A percentile compares a stretch with the other conserved stretches of the same genome.
Evolutionary conservation across 805 yeast genomes (phyloP).

Genomic region (Metschnikowia sp.): DNA sequence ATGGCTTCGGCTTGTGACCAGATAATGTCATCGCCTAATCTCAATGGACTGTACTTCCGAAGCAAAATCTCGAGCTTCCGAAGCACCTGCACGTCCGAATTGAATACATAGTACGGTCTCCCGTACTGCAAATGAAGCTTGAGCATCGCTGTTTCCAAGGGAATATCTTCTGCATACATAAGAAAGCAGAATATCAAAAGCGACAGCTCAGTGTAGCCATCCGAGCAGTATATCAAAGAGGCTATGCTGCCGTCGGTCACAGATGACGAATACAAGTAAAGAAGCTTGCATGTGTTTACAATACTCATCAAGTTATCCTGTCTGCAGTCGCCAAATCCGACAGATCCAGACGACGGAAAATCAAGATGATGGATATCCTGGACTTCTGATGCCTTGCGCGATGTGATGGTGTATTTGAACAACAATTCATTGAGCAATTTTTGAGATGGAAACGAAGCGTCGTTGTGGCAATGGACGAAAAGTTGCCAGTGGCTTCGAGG

Average conservation of each 20-base stretch:
- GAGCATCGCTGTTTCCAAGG: constrained; percentile 62
- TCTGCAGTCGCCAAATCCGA: constrained; percentile 69
- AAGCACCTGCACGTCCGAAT: constrained; percentile 66
- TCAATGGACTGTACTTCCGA: constrained; percentile 55
- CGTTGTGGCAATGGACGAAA: constrained; percentile 58
- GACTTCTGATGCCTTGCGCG: constrained; percentile 20
- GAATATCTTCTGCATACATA: constrained; percentile 61
- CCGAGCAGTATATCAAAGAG: constrained; percentile 70
- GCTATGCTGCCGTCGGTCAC: constrained; percentile 33
- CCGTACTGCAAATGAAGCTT: constrained; percentile 59
- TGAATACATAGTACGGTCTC: constrained; percentile 82
- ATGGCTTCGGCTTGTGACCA: constrained; percentile 34
- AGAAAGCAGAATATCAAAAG: constrained; percentile 67
- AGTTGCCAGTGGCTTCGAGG: constrained; percentile 56
- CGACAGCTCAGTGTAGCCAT: constrained; percentile 91
- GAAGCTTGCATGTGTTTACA: constrained; percentile 64
- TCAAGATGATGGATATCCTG: constrained; percentile 35
- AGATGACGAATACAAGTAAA: constrained; percentile 41
- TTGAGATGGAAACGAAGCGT: constrained; percentile 50
- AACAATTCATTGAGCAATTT: constrained; percentile 33
- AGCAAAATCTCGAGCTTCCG: constrained; percentile 62
- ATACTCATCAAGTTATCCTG: constrained; percentile 61
- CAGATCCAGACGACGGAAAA: constrained; percentile 83
- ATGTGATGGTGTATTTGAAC: constrained; percentile 30
- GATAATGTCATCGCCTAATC: constrained; percentile 13